phyloP scores from a whole-genome alignment of 2,329 filamentous ascomycete species.

The Ampelomyces quisqualis region DNA sequence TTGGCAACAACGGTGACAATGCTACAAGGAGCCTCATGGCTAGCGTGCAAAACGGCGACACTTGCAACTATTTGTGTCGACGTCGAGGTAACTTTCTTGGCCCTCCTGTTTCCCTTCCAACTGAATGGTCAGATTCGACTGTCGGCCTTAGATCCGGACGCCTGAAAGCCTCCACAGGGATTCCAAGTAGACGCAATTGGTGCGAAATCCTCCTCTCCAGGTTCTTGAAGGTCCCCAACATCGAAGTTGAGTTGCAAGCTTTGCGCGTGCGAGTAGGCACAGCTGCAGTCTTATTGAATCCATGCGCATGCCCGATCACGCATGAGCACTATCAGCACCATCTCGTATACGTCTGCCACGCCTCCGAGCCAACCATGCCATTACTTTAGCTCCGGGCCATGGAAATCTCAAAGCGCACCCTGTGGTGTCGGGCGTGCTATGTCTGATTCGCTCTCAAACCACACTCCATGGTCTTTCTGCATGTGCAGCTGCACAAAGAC shows the following conservation, averaged over 20 bases:
- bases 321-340: slow-evolving; percentile 6
- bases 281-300: slow-evolving; percentile 12
- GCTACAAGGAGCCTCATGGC: slow-evolving; percentile 24
- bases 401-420: background rate
- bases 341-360: slow-evolving; percentile 14
- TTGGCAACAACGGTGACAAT: slow-evolving; percentile 22
- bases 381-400: background rate
- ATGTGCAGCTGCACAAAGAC: background rate
- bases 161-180: too few relatives aligned
- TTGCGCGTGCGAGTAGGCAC: slow-evolving; percentile 1
- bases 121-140: too few relatives aligned
- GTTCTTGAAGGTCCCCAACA: too few relatives aligned
- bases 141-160: too few relatives aligned
- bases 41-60: too few relatives aligned
- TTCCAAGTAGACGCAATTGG: too few relatives aligned
- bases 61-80: too few relatives aligned
- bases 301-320: background rate
- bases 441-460: slow-evolving; percentile 1
- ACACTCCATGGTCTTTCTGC: background rate
- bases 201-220: too few relatives aligned
- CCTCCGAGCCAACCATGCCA: background rate
- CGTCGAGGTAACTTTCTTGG: too few relatives aligned
- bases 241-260: background rate
- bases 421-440: slow-evolving; percentile 1
- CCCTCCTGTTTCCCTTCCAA: too few relatives aligned